Conservation (phyloP, 768 basidiomycete species). For the Tremella mesenterica region DNA sequence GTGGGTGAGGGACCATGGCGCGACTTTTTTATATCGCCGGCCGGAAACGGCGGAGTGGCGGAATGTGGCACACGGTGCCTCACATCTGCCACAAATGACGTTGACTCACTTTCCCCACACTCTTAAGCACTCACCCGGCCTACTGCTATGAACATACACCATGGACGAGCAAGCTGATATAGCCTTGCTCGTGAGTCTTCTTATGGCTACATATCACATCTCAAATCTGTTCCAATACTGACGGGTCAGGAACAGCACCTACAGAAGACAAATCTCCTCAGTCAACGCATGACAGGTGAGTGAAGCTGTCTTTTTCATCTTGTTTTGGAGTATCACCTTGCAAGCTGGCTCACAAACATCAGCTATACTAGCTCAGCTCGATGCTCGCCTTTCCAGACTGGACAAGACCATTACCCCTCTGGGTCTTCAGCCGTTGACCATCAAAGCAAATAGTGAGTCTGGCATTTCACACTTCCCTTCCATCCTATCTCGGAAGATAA, state of each 20-base stretch:
- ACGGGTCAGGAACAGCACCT: conserved; percentile 40
- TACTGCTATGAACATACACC: too few relatives aligned
- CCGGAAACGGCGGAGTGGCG: too few relatives aligned
- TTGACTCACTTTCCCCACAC: too few relatives aligned
- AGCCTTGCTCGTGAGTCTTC: conserved; percentile 25
- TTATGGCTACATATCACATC: background rate
- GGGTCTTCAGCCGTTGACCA: conserved; percentile 37
- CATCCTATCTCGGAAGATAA: conserved; percentile 5
- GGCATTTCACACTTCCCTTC: conserved; percentile 2
- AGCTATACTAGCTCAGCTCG: conserved; percentile 34
- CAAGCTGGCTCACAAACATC: too few relatives aligned
- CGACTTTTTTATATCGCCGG: too few relatives aligned
- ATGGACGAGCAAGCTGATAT: conserved; percentile 44
- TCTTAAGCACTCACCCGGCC: too few relatives aligned
- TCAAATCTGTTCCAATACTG: background rate
- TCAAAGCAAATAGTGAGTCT: conserved; percentile 36
- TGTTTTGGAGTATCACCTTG: too few relatives aligned
- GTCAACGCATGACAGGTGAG: conserved; percentile 41
- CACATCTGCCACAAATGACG: too few relatives aligned
- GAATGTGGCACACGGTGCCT: too few relatives aligned
- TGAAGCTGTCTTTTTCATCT: background rate
- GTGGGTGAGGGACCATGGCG: too few relatives aligned
- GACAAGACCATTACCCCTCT: conserved; percentile 43
- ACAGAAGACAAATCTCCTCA: conserved; percentile 40
- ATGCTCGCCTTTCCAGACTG: conserved; percentile 35